Conservation (phyloP, 2,329 filamentous ascomycete species). For the Samsoniella hepiali region DNA sequence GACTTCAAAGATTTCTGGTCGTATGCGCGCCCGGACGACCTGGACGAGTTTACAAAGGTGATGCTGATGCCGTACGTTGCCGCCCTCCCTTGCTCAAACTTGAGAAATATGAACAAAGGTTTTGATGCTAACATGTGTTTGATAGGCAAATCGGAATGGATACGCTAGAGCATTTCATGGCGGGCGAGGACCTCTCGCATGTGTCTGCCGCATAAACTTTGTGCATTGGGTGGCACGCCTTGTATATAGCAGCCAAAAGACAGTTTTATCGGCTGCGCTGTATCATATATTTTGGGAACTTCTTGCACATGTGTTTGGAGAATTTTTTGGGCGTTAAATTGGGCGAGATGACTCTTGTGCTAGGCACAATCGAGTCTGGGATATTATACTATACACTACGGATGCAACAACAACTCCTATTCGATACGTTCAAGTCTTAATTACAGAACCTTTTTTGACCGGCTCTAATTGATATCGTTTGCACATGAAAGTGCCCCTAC, state of each 20-base stretch:
- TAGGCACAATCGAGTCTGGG: neutral
- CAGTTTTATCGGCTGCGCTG: neutral
- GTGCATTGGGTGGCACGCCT: neutral
- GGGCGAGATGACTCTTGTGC: neutral
- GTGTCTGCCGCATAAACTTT: neutral
- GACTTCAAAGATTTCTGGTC: conserved; percentile 37
- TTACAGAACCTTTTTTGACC: no score
- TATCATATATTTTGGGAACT: neutral
- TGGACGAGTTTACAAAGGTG: conserved; percentile 39
- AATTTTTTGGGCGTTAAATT: neutral
- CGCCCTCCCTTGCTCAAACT: no score
- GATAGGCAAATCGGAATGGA: conserved; percentile 35
- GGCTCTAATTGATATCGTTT: no score
- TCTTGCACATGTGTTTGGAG: neutral
- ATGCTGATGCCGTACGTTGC: conserved; percentile 37
- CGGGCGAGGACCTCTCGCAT: conserved; percentile 26
- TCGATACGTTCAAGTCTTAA: no score
- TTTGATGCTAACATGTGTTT: neutral
- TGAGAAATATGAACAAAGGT: no score
- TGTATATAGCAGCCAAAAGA: neutral
- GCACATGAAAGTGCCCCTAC: neutral
- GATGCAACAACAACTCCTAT: no score
- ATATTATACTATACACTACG: no score
- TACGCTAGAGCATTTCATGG: conserved; percentile 36
- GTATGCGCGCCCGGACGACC: conserved; percentile 35